Evolutionary conservation across 352 stramenopile genomes (phyloP).

Genomic region (Phytophthora pinifolia): DNA sequence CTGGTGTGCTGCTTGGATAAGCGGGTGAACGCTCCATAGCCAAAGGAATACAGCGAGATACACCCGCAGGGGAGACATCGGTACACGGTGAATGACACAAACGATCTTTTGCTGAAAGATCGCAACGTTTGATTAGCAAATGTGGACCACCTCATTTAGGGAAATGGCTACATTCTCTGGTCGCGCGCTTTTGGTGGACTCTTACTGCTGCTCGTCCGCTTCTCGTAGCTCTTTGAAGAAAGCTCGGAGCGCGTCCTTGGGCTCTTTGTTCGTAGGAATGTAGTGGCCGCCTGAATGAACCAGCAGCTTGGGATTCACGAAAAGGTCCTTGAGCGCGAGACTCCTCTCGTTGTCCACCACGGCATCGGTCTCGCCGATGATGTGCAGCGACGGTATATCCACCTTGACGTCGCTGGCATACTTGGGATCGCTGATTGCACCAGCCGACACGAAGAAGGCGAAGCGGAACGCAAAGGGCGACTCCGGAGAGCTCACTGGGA

Average conservation of each 20-base stretch:
- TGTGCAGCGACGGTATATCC: slow-evolving; percentile 68
- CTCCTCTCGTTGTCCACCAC: slow-evolving; percentile 63
- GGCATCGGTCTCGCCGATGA: slow-evolving; percentile 80
- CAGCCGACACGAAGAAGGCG: slow-evolving; percentile 73
- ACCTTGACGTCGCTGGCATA: slow-evolving; percentile 48
- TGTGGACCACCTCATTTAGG: slow-evolving; percentile 13
- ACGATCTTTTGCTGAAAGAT: slow-evolving; percentile 32
- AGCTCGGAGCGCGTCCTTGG: slow-evolving; percentile 68
- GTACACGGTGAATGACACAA: slow-evolving; percentile 12
- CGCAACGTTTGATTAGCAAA: slow-evolving; percentile 24
- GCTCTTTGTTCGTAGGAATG: slow-evolving; percentile 85
- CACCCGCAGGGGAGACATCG: slow-evolving; percentile 7
- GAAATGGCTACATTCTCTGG: slow-evolving; percentile 7
- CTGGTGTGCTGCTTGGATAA: slow-evolving; percentile 1
- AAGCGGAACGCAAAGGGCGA: slow-evolving; percentile 70
- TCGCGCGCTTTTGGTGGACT: neutral
- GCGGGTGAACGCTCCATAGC: slow-evolving; percentile 3
- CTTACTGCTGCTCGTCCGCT: slow-evolving; percentile 18
- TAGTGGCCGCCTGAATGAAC: slow-evolving; percentile 80
- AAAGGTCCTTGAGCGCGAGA: slow-evolving; percentile 53
- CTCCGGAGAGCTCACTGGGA: slow-evolving; percentile 32
- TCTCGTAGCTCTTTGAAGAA: slow-evolving; percentile 63
- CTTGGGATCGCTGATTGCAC: slow-evolving; percentile 40
- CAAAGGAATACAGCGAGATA: slow-evolving; percentile 15
- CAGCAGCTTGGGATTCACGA: slow-evolving; percentile 55